Conservation (phyloP, 1,284 basidiomycete genomes). For the Rhodotorula sp. region DNA sequence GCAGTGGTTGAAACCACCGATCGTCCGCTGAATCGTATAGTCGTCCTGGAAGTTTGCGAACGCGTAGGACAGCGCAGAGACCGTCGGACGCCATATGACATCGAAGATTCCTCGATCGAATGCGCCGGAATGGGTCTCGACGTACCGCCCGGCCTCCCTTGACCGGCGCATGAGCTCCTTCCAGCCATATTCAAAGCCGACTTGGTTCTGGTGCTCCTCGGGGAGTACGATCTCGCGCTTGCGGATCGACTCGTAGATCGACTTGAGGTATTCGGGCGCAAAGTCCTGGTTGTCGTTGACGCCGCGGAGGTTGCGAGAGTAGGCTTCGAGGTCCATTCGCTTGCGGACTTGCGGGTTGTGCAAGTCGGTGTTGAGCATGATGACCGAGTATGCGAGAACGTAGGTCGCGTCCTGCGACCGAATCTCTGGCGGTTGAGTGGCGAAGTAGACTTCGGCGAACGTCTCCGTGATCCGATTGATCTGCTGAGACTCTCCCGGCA, state of each 20-base stretch:
- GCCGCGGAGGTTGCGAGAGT: conserved; percentile 85
- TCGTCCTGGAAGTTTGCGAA: conserved; percentile 97
- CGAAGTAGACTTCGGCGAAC: conserved; percentile 89
- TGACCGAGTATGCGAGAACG: conserved; percentile 91
- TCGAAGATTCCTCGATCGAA: conserved; percentile 95
- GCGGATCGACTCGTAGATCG: conserved; percentile 89
- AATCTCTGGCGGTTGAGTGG: conserved; percentile 81
- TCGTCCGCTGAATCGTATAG: conserved; percentile 89
- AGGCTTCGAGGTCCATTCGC: conserved; percentile 95
- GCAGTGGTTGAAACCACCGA: conserved; percentile 93
- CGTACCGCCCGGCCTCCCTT: conserved; percentile 67
- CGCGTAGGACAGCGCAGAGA: conserved; percentile 63
- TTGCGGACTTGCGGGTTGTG: conserved; percentile 91
- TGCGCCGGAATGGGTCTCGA: conserved; percentile 59
- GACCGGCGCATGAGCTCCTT: conserved; percentile 86
- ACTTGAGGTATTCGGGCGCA: conserved; percentile 74
- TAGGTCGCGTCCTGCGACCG: conserved; percentile 90
- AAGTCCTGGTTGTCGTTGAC: conserved; percentile 88
- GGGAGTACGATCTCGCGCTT: conserved; percentile 96
- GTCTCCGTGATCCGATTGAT: conserved; percentile 92
- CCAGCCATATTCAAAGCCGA: conserved; percentile 99
- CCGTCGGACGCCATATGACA: conserved; percentile 82
- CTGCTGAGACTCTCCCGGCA: conserved; percentile 94
- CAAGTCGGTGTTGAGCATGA: conserved; percentile 97
- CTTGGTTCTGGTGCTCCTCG: conserved; percentile 93